These are phyloP conservation scores for Cercospora citrullina DNA, from an alignment of 2,329 filamentous ascomycete genomes.

Conservation along the genomic window DNA sequence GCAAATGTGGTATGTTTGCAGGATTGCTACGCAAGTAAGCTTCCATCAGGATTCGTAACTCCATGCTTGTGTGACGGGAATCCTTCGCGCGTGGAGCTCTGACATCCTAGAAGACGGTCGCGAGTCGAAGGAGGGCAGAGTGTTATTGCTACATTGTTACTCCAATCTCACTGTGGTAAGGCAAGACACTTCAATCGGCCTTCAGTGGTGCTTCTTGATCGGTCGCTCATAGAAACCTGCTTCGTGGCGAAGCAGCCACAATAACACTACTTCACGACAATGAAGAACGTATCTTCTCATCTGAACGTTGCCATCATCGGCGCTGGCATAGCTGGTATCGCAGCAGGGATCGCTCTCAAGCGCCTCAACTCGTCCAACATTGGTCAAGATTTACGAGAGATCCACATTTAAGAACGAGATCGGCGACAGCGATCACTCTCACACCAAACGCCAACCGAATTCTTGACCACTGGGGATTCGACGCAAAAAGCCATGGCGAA, in stretches of 20 bases:
- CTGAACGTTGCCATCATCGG: conserved; percentile 24
- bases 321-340: conserved; percentile 33
- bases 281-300: too few relatives aligned
- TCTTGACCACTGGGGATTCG: conserved; percentile 41
- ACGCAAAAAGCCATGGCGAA: conserved; percentile 29
- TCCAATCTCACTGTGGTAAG: background rate
- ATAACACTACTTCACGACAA: too few relatives aligned
- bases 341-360: conserved; percentile 25
- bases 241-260: too few relatives aligned
- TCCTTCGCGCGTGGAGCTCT: background rate
- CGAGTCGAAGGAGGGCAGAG: too few relatives aligned
- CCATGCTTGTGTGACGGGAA: background rate
- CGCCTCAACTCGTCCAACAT: conserved; percentile 19
- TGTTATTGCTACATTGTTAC: too few relatives aligned
- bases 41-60: background rate
- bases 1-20: background rate
- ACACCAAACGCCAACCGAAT: conserved; percentile 43
- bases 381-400: conserved; percentile 32
- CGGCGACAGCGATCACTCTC: conserved; percentile 46
- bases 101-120: too few relatives aligned
- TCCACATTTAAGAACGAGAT: conserved; percentile 43
- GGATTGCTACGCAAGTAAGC: background rate
- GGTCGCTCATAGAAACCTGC: too few relatives aligned
- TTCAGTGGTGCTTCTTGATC: too few relatives aligned
- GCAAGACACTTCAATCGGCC: too few relatives aligned